These are phyloP conservation scores for Closterium sp. DNA, from an alignment of 139 green algal genomes.

Conservation along the genomic window DNA sequence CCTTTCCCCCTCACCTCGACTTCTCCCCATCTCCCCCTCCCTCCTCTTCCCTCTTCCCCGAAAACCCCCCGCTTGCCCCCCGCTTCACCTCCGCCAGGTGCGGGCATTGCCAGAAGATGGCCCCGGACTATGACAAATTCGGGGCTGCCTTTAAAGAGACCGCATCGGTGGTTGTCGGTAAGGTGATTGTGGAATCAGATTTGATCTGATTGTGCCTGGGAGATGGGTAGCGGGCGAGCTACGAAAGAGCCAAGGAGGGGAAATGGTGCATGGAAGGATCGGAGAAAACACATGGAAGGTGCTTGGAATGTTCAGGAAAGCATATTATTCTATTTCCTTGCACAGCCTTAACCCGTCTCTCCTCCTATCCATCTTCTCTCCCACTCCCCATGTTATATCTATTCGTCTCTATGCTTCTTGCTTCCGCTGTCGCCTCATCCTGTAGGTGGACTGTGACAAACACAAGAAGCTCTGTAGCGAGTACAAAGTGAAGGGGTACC, in stretches of 20 bases:
- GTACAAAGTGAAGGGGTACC: constrained; percentile 43
- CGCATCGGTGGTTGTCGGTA: constrained; percentile 27
- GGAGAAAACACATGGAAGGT: no score
- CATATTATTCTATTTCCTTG: no score
- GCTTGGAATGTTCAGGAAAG: no score
- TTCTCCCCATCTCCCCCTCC: neutral
- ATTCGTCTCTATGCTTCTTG: no score
- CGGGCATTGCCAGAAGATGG: constrained; percentile 55
- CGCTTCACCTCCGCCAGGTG: constrained; percentile 16
- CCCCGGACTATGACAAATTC: constrained; percentile 48
- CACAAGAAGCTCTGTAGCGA: constrained; percentile 47
- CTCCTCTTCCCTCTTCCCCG: neutral
- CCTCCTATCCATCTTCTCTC: no score
- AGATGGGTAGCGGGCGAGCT: no score
- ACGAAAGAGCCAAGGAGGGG: neutral
- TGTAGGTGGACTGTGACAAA: constrained; percentile 45
- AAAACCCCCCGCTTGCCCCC: neutral
- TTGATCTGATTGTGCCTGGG: no score
- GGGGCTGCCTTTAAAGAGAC: constrained; percentile 44
- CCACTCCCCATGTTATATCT: no score
- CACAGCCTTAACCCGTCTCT: no score
- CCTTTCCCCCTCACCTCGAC: neutral
- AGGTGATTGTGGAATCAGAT: constrained; percentile 18
- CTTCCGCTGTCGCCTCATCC: neutral
- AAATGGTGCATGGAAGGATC: neutral